Evolutionary conservation across 371 early-diverging fungal genomes (phyloP).

Genomic region (Mucor irregularis): DNA sequence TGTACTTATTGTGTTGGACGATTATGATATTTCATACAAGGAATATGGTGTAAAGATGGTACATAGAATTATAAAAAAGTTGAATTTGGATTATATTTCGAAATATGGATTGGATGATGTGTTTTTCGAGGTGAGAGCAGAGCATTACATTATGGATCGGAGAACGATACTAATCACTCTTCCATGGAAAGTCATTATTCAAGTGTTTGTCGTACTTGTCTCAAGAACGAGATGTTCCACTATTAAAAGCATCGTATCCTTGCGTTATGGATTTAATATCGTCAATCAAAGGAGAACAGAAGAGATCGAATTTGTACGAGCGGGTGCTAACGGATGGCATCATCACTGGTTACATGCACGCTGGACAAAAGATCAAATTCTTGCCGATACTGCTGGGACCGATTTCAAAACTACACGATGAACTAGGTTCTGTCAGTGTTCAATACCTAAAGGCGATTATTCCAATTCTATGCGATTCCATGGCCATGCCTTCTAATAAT

Average conservation of each 20-base stretch:
- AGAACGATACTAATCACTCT: not conserved
- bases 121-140: conserved; percentile 41
- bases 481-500: conserved; percentile 4
- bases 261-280: conserved; percentile 35
- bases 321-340: conserved; percentile 36
- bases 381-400: conserved; percentile 21
- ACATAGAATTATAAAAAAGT: conserved; percentile 22
- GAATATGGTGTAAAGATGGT: conserved; percentile 28
- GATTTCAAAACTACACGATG: conserved; percentile 22
- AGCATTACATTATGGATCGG: not conserved
- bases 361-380: conserved; percentile 23
- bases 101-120: conserved; percentile 30
- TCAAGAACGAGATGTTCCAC: conserved; percentile 22
- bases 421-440: conserved; percentile 23
- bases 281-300: not conserved
- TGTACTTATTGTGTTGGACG: conserved; percentile 34
- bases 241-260: conserved; percentile 31
- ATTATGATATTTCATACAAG: conserved; percentile 36
- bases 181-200: conserved; percentile 28
- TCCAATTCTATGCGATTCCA: conserved; percentile 11
- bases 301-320: conserved; percentile 19
- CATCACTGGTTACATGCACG: conserved; percentile 24
- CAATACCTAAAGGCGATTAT: conserved; percentile 37
- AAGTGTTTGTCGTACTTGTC: conserved; percentile 37
- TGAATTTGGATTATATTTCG: conserved; percentile 14